Percentiles rank a stretch among this genome's conserved stretches.
Conservation (phyloP, 2,329 filamentous ascomycete species). For the Dactylellina leptospora region DNA sequence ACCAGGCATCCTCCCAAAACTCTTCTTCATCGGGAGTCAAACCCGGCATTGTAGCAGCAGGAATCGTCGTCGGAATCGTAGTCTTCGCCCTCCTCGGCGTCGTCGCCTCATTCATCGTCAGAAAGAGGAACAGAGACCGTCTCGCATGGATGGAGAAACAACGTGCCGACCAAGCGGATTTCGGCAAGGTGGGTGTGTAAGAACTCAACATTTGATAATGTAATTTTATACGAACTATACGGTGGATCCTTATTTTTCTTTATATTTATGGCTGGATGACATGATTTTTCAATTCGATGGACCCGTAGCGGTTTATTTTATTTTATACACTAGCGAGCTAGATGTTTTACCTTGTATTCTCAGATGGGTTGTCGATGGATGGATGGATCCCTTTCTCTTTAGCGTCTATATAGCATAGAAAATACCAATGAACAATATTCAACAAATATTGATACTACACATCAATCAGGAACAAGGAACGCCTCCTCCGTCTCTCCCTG, state of each 20-base stretch:
- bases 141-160: slow-evolving; percentile 24
- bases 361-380: background rate
- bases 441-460: too few species aligned
- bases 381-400: too few species aligned
- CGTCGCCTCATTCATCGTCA: slow-evolving; percentile 23
- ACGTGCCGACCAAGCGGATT: slow-evolving; percentile 32
- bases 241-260: background rate
- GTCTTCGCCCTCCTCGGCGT: slow-evolving; percentile 35
- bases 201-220: background rate
- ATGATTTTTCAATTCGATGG: background rate
- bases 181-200: slow-evolving; percentile 27
- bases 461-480: too few species aligned
- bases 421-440: too few species aligned
- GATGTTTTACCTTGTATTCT: background rate
- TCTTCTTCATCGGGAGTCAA: slow-evolving; percentile 23
- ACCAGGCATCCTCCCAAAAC: slow-evolving; percentile 7
- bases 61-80: slow-evolving; percentile 34
- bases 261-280: background rate
- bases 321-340: background rate
- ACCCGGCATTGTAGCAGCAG: slow-evolving; percentile 36
- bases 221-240: background rate
- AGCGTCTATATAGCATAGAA: background rate
- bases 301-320: slow-evolving; percentile 4
- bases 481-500: too few species aligned
- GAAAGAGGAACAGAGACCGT: slow-evolving; percentile 23